phyloP scores from a whole-genome alignment of 2,329 filamentous ascomycete species.

The Fusarium bulbicola region DNA sequence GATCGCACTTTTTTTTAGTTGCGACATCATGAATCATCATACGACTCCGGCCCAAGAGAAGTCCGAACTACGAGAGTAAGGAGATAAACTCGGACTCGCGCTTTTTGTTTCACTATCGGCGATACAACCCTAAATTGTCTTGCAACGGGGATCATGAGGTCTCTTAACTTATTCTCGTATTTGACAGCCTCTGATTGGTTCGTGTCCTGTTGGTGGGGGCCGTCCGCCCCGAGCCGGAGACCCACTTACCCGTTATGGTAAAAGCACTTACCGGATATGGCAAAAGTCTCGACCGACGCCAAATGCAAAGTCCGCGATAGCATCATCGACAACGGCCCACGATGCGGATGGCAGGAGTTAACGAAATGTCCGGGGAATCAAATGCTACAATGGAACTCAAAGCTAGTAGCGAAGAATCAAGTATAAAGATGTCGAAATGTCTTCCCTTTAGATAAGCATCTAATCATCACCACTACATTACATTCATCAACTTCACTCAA shows the following conservation, averaged over 20 bases:
- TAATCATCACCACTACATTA: neutral
- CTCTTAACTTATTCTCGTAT: slow-evolving; percentile 24
- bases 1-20: neutral
- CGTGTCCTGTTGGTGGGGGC: fast-evolving
- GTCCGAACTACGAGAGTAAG: neutral
- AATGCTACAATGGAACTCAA: fast-evolving
- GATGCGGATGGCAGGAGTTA: slow-evolving; percentile 1
- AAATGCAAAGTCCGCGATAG: slow-evolving; percentile 4
- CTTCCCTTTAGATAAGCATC: neutral
- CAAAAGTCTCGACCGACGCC: neutral
- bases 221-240: neutral
- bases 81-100: neutral
- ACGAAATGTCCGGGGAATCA: neutral
- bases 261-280: slow-evolving; percentile 14
- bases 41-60: neutral
- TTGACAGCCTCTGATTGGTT: slow-evolving; percentile 4
- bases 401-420: fast-evolving
- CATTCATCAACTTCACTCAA: neutral
- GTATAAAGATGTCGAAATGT: neutral
- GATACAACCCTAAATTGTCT: neutral
- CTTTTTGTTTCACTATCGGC: neutral
- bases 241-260: slow-evolving; percentile 11
- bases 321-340: slow-evolving; percentile 1
- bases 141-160: neutral
- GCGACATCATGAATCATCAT: neutral